These are phyloP conservation scores for Candida nemodendra DNA, from an alignment of 805 yeast species.

Conservation along the genomic window DNA sequence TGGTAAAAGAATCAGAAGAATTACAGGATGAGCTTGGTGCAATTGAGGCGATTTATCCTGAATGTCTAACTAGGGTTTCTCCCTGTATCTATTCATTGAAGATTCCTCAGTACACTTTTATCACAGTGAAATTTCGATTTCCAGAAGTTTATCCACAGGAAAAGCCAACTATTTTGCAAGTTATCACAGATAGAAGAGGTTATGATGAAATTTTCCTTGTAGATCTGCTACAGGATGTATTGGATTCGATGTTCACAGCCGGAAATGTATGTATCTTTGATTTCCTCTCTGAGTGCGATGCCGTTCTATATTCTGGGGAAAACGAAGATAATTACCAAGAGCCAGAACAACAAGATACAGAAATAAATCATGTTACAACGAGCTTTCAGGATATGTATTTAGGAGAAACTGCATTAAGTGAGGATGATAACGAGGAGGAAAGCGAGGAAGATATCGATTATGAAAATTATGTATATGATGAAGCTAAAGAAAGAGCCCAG, in stretches of 20 bases:
- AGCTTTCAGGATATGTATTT: slow-evolving; percentile 5
- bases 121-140: slow-evolving; percentile 66
- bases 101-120: slow-evolving; percentile 61
- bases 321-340: slow-evolving; percentile 30
- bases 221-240: slow-evolving; percentile 45
- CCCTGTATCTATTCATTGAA: slow-evolving; percentile 45
- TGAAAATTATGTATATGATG: slow-evolving; percentile 25
- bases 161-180: slow-evolving; percentile 63
- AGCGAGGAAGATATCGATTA: slow-evolving; percentile 5
- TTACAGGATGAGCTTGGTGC: slow-evolving; percentile 75
- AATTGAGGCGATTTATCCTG: slow-evolving; percentile 85
- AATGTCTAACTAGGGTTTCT: slow-evolving; percentile 40
- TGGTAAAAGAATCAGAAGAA: slow-evolving; percentile 41
- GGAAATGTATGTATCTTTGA: slow-evolving; percentile 83
- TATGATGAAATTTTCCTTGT: slow-evolving; percentile 49
- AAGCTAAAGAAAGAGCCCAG: slow-evolving; percentile 27
- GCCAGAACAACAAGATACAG: slow-evolving; percentile 19
- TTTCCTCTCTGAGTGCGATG: slow-evolving; percentile 64
- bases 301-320: slow-evolving; percentile 41
- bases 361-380: slow-evolving; percentile 1
- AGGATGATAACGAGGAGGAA: slow-evolving; percentile 4
- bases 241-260: slow-evolving; percentile 49
- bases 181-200: slow-evolving; percentile 30
- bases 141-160: slow-evolving; percentile 68
- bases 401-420: slow-evolving; percentile 4